Evolutionary conservation across 768 basidiomycete genomes (phyloP), one percentile per base, ranked within the genome.

Genomic region (Trametes cinnabarina): DNA sequence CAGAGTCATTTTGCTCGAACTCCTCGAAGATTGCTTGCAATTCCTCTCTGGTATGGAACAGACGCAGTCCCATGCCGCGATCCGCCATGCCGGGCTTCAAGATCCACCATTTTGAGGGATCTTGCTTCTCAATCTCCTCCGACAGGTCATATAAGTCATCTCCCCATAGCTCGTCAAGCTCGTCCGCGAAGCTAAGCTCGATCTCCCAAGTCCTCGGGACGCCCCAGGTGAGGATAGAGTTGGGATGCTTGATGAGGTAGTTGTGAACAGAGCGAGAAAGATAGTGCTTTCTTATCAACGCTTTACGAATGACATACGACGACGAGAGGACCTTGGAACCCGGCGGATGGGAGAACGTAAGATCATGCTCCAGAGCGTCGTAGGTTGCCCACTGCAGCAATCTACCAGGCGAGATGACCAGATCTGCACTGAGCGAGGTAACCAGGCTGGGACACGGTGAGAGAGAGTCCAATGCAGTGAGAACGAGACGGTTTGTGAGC

Each of bases 21-120:
- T 82, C 82, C 61, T 86, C 79, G 60, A 98, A 92, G 23, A 98
- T 94, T 4, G 70, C 66, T 56, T 82, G 81, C 57, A 99, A 77
- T 30, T 82, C 76, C 12, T 83, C 82, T 71, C 88, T 88, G 53
- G 81, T 87, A 51, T 88, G 84, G 73, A 99, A 98, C 46, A 99
- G 74, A 43, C 94, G 76, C 62, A 99, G 94, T 2, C 96, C 97
- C 80, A 93, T 92, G 12, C 94, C 97, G 48, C 93, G 82, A 75
- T 98, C 95, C 1, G 94, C 88, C 91, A 99, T 96, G 17, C 94
- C 92, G 44, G 97, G 95, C 74, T 99, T 99, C 50, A 99, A 74
- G 60, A 99, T 96, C 82, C 88, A 98, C 96, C 96, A 98, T 48
- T 64, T 76, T 17, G 62, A 55, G 1, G 60, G 58, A 1, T 43